phyloP scores from a whole-genome alignment of 2,329 filamentous ascomycete species.

The Knoxdaviesia proteae region DNA sequence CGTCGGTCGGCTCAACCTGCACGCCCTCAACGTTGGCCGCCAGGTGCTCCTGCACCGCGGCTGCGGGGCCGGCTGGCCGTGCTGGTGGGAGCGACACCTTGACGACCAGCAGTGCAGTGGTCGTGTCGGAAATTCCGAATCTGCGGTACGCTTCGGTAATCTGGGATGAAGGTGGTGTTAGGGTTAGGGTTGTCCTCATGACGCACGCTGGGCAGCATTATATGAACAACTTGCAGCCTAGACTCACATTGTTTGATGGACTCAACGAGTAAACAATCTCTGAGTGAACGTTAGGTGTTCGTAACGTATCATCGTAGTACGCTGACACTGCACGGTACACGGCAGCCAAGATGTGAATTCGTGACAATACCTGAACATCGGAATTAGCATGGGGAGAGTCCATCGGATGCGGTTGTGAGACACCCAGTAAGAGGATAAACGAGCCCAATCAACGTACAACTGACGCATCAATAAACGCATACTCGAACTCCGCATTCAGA shows the following conservation, averaged over 20 bases:
- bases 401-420: too few relatives aligned
- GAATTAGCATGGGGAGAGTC: not conserved
- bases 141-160: conserved; percentile 82
- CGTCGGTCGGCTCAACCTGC: conserved; percentile 38
- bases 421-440: too few relatives aligned
- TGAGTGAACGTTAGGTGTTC: conserved; percentile 71
- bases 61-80: conserved; percentile 9
- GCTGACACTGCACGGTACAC: conserved; percentile 58
- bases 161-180: conserved; percentile 19
- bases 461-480: conserved; percentile 77
- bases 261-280: conserved; percentile 70
- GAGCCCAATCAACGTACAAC: conserved; percentile 29
- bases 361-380: conserved; percentile 41
- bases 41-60: conserved; percentile 37
- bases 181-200: not conserved
- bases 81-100: conserved; percentile 41
- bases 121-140: conserved; percentile 59
- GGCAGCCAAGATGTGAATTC: conserved; percentile 52
- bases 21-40: conserved; percentile 38
- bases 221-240: not conserved
- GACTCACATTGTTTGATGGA: conserved; percentile 55
- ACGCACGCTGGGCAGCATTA: not conserved
- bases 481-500: conserved; percentile 72
- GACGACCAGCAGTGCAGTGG: conserved; percentile 53
- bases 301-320: conserved; percentile 37